Evolutionary conservation across 345 rosid species (phyloP).

Genomic region (Salix purpurea): DNA sequence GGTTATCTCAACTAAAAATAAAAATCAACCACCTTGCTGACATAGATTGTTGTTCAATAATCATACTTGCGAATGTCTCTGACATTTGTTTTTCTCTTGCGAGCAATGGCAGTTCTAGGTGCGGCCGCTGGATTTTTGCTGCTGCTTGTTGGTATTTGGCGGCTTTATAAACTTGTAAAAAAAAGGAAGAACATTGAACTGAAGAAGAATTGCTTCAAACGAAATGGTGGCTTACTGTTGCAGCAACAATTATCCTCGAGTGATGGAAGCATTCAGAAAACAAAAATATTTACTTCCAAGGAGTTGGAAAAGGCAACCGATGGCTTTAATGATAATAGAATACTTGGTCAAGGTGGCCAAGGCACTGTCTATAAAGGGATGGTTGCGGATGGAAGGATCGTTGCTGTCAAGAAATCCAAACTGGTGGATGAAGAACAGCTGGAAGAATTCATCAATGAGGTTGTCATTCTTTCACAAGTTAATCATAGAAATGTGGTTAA

Average conservation of each 20-base stretch:
- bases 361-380: slow-evolving; percentile 17
- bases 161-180: not conserved
- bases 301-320: slow-evolving; percentile 12
- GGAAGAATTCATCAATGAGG: slow-evolving; percentile 13
- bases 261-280: not conserved
- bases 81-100: no score
- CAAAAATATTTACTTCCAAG: not conserved
- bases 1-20: no score
- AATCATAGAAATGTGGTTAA: slow-evolving; percentile 15
- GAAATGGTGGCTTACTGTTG: slow-evolving; percentile 3
- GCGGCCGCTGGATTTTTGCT: not conserved
- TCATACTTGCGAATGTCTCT: no score
- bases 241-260: not conserved
- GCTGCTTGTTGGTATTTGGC: not conserved
- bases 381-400: slow-evolving; percentile 6
- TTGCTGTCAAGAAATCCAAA: slow-evolving; percentile 16
- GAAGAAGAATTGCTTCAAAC: not conserved
- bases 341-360: slow-evolving; percentile 15
- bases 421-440: not conserved
- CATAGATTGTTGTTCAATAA: no score
- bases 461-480: slow-evolving; percentile 13
- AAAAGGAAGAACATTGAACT: not conserved
- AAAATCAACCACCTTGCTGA: no score
- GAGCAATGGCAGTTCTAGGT: not conserved
- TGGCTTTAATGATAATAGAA: slow-evolving; percentile 6